phyloP scores from a whole-genome alignment of 768 basidiomycete genomes.

The Sistotremastrum niveocremeum region DNA sequence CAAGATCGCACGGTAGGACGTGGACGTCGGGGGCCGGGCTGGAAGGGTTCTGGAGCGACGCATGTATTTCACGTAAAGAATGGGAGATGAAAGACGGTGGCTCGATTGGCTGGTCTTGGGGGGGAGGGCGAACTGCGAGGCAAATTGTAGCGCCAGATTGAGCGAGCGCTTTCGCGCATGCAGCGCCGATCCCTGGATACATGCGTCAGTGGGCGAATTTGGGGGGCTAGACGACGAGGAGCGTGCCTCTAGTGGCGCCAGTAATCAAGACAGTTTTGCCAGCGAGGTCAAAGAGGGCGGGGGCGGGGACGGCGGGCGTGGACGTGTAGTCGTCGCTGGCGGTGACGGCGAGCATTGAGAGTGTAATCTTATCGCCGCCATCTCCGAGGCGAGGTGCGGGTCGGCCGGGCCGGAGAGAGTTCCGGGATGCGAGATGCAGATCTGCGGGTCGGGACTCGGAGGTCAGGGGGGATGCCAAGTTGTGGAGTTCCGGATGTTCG shows the following conservation, averaged over 20 bases:
- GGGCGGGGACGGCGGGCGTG: conserved; percentile 35
- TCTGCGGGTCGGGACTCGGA: too few species aligned
- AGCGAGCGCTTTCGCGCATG: conserved; percentile 40
- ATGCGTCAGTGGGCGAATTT: conserved; percentile 1
- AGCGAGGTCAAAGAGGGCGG: conserved; percentile 50
- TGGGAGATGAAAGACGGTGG: neutral
- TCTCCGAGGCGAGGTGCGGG: too few species aligned
- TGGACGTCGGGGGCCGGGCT: conserved; percentile 22
- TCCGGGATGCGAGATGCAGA: too few species aligned
- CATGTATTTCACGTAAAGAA: too few species aligned
- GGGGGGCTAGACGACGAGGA: conserved; percentile 7
- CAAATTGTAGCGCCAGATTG: conserved; percentile 40
- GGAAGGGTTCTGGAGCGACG: conserved; percentile 13
- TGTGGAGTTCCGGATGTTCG: too few species aligned
- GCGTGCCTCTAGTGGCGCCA: conserved; percentile 61
- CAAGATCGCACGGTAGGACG: conserved; percentile 44
- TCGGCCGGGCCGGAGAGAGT: too few species aligned
- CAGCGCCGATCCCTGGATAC: conserved; percentile 37
- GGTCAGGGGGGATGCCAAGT: too few species aligned
- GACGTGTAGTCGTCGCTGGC: conserved; percentile 9
- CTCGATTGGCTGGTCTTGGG: conserved; percentile 21
- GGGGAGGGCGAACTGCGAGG: conserved; percentile 30
- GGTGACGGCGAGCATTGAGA: neutral
- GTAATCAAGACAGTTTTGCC: conserved; percentile 67
- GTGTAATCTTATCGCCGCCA: too few species aligned